These are phyloP conservation scores for Ophiocordyceps australis DNA, from an alignment of 2,329 filamentous ascomycete species.

Conservation along the genomic window DNA sequence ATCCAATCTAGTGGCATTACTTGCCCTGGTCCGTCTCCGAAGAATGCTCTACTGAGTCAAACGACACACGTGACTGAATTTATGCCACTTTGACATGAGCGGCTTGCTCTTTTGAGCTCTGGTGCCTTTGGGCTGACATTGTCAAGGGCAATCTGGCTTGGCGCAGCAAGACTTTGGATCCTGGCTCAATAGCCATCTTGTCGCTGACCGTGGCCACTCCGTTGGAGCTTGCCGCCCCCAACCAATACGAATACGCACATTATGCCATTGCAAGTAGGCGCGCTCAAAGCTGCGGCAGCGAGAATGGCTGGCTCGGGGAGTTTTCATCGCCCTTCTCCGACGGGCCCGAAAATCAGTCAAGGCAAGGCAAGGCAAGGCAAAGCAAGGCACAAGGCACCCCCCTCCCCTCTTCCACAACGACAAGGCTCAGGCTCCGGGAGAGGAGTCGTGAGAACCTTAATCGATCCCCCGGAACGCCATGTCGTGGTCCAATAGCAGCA, in stretches of 20 bases:
- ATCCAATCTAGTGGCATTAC: no score
- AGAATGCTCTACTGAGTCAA: not conserved
- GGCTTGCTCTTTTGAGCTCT: conserved; percentile 1
- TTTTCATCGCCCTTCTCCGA: not conserved
- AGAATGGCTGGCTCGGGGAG: not conserved
- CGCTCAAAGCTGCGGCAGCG: no score
- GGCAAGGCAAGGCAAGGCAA: not conserved
- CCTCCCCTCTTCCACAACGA: not conserved
- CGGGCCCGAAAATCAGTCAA: conserved; percentile 1
- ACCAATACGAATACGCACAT: not conserved
- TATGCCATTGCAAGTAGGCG: no score
- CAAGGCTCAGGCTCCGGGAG: not conserved
- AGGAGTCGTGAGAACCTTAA: conserved; percentile 10
- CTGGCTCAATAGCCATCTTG: not conserved
- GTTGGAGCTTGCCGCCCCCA: not conserved
- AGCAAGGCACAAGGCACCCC: not conserved
- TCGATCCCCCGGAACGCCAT: conserved; percentile 4
- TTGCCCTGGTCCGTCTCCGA: not conserved
- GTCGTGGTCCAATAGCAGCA: conserved; percentile 1
- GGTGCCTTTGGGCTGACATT: not conserved
- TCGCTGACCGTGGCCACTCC: not conserved
- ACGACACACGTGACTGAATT: conserved; percentile 2
- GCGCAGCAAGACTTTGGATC: not conserved
- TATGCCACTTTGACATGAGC: conserved; percentile 2
- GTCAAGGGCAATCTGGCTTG: not conserved